Percentiles rank a stretch among this genome's conserved stretches.
These are phyloP conservation scores for Cercophora newfieldiana DNA, from an alignment of 495 filamentous ascomycete genomes.

Conservation along the genomic window DNA sequence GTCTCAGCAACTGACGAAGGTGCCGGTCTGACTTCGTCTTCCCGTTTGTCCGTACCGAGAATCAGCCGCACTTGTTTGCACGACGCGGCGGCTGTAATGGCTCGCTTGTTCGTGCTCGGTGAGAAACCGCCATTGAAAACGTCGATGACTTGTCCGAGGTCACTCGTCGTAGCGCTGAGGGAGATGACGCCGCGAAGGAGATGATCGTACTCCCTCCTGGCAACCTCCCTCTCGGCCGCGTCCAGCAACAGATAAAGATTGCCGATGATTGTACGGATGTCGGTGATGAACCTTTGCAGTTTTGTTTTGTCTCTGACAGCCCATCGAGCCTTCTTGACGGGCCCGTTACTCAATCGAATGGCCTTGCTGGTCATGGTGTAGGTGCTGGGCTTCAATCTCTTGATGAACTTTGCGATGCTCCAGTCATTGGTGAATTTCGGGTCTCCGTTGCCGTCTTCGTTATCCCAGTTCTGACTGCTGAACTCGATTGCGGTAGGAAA, in stretches of 20 bases:
- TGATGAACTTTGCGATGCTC: constrained; percentile 11
- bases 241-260: constrained; percentile 5
- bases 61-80: constrained; percentile 12
- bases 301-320: constrained; percentile 30
- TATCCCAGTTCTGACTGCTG: too few relatives aligned
- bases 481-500: neutral
- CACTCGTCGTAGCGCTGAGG: constrained; percentile 7
- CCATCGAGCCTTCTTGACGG: constrained; percentile 30
- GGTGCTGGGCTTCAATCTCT: constrained; percentile 20
- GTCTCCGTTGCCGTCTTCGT: neutral
- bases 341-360: constrained; percentile 24
- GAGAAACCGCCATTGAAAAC: constrained; percentile 1
- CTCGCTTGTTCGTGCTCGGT: neutral
- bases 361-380: constrained; percentile 26
- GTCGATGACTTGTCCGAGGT: constrained; percentile 7
- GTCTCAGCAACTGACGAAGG: too few relatives aligned
- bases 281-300: constrained; percentile 24
- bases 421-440: too few relatives aligned
- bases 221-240: neutral
- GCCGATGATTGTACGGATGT: neutral
- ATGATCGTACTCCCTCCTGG: neutral
- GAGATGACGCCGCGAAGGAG: constrained; percentile 9
- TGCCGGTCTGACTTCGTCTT: constrained; percentile 17
- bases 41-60: constrained; percentile 10
- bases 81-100: constrained; percentile 8